phyloP scores from a whole-genome alignment of 257 asterid species.

The Solanum ahanhuiri region DNA sequence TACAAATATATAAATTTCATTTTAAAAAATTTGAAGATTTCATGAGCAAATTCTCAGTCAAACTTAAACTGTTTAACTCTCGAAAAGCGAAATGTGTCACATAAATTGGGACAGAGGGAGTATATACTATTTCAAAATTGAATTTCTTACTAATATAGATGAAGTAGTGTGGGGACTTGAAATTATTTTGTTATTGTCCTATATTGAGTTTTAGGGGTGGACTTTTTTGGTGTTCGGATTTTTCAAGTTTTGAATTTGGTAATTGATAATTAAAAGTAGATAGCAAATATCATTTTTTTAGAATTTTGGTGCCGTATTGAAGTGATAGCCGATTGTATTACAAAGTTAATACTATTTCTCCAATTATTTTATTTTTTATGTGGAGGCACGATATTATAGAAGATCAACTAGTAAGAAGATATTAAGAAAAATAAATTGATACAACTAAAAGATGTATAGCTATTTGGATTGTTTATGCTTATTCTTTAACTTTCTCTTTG shows the following conservation, averaged over 20 bases:
- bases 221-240: neutral
- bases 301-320: neutral
- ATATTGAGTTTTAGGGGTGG: neutral
- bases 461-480: neutral
- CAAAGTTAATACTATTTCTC: too few relatives aligned
- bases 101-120: too few relatives aligned
- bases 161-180: neutral
- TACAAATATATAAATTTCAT: too few relatives aligned
- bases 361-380: too few relatives aligned
- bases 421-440: too few relatives aligned
- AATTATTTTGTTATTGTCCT: neutral
- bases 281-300: too few relatives aligned
- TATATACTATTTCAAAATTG: neutral
- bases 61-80: too few relatives aligned
- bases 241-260: fast-evolving
- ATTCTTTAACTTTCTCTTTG: neutral
- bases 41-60: too few relatives aligned
- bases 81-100: too few relatives aligned
- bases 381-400: neutral
- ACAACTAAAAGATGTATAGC: neutral
- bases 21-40: too few relatives aligned
- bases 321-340: neutral
- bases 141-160: too few relatives aligned
- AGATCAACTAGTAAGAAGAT: neutral
- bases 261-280: neutral